These are phyloP conservation scores for Suillus plorans DNA, from an alignment of 768 basidiomycete species.

Conservation along the genomic window DNA sequence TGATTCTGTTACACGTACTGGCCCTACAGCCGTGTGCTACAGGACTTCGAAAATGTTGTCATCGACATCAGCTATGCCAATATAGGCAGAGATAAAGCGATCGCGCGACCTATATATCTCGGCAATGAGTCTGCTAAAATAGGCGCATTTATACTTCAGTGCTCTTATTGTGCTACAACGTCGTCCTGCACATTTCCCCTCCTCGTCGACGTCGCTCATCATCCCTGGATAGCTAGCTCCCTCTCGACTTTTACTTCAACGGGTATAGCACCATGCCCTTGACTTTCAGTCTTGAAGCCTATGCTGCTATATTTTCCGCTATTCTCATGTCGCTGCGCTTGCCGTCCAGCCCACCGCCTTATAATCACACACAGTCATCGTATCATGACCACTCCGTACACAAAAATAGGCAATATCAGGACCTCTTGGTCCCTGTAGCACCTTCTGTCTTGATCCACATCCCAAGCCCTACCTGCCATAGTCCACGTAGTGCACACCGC, in stretches of 20 bases:
- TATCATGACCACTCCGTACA: background rate
- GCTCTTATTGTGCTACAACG: background rate
- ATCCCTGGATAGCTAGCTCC: background rate
- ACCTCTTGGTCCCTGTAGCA: slow-evolving; percentile 7
- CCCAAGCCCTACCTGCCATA: background rate
- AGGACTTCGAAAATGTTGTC: background rate
- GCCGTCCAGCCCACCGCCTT: slow-evolving; percentile 4
- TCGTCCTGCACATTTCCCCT: background rate
- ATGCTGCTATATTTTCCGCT: background rate
- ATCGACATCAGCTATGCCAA: background rate
- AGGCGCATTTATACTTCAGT: background rate
- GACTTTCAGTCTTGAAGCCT: background rate
- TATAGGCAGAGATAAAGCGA: background rate
- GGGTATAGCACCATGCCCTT: background rate
- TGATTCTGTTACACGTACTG: background rate
- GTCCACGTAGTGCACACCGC: background rate
- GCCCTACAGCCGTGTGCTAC: background rate
- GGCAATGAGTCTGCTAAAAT: background rate
- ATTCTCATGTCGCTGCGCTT: background rate
- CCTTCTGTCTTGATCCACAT: slow-evolving; percentile 1
- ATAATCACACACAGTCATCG: slow-evolving; percentile 1
- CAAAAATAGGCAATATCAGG: background rate
- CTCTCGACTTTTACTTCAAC: background rate
- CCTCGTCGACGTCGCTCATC: background rate
- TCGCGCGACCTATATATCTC: background rate